Conservation (phyloP, 2,329 filamentous ascomycete species). For the Aspergillus tanneri region DNA sequence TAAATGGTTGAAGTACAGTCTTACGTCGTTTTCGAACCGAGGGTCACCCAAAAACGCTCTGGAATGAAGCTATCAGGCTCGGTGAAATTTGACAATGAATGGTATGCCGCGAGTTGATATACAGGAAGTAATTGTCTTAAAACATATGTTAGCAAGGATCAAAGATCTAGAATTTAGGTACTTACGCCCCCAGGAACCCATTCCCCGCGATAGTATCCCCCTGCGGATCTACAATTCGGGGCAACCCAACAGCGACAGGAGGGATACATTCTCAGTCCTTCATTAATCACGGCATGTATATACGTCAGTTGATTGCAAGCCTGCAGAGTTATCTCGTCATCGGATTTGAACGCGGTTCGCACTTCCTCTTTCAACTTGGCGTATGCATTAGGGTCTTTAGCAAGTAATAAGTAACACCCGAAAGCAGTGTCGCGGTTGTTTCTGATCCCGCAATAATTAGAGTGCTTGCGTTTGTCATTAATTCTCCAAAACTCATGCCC, state of each 20-base stretch:
- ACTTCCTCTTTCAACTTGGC: slow-evolving; percentile 41
- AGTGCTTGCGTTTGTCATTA: slow-evolving; percentile 26
- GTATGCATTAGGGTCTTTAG: slow-evolving; percentile 19
- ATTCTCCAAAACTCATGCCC: slow-evolving; percentile 8
- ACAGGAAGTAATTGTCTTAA: slow-evolving; percentile 46
- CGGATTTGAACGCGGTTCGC: slow-evolving; percentile 35
- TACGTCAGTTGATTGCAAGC: slow-evolving; percentile 37
- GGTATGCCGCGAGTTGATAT: slow-evolving; percentile 49
- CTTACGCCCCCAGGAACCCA: slow-evolving; percentile 23
- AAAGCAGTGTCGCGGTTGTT: slow-evolving; percentile 44
- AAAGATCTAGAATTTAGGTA: not conserved
- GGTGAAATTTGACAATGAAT: slow-evolving; percentile 46
- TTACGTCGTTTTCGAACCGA: too few relatives aligned
- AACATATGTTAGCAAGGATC: not conserved
- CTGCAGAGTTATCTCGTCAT: slow-evolving; percentile 42
- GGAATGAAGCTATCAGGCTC: too few relatives aligned
- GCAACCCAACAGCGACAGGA: slow-evolving; percentile 27
- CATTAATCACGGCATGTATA: slow-evolving; percentile 44
- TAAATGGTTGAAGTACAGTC: too few relatives aligned
- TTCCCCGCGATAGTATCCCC: slow-evolving; percentile 22
- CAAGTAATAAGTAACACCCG: slow-evolving; percentile 35
- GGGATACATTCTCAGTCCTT: slow-evolving; percentile 47
- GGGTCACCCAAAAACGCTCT: too few relatives aligned
- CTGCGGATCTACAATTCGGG: slow-evolving; percentile 20
- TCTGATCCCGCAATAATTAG: slow-evolving; percentile 40